A percentile compares a stretch with the other conserved stretches of the same genome.
Evolutionary conservation across 228 moss, liverwort and hornwort species (phyloP).

Genomic region (Sphagnum fallax): DNA sequence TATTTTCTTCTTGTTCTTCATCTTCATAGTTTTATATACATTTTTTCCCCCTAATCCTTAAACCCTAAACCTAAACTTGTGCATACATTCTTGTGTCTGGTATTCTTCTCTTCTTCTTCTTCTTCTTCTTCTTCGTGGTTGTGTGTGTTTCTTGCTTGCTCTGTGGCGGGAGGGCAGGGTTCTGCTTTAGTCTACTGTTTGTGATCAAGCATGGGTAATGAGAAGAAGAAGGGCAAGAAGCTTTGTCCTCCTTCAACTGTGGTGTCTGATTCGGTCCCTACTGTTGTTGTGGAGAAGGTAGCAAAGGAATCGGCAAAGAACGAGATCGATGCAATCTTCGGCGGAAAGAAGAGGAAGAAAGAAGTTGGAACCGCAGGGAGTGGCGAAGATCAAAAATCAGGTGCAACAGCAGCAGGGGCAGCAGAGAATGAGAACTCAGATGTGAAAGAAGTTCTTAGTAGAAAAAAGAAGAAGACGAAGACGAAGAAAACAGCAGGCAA

Average conservation of each 20-base stretch:
- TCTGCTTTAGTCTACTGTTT: too few species aligned
- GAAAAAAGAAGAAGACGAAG: constrained; percentile 28
- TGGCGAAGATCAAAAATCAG: not conserved
- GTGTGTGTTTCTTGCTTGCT: too few species aligned
- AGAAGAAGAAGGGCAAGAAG: constrained; percentile 14
- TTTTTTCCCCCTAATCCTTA: too few species aligned
- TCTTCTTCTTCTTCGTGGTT: too few species aligned
- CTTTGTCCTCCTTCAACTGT: not conserved
- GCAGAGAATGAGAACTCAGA: not conserved
- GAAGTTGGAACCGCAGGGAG: constrained; percentile 3
- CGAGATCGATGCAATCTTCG: constrained; percentile 80
- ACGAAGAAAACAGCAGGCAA: constrained; percentile 8
- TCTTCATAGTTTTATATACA: too few species aligned
- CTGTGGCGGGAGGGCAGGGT: too few species aligned
- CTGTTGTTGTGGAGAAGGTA: not conserved
- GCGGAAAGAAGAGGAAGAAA: constrained; percentile 54
- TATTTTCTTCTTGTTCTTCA: too few species aligned
- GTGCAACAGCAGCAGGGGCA: not conserved
- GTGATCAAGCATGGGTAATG: too few species aligned
- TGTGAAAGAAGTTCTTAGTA: not conserved
- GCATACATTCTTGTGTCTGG: too few species aligned
- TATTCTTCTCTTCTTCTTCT: too few species aligned
- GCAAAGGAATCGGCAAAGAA: constrained; percentile 11
- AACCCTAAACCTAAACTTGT: too few species aligned
- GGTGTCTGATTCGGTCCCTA: not conserved